Conservation (phyloP, 179 eudicot species). For the Monotropa hypopitys region DNA sequence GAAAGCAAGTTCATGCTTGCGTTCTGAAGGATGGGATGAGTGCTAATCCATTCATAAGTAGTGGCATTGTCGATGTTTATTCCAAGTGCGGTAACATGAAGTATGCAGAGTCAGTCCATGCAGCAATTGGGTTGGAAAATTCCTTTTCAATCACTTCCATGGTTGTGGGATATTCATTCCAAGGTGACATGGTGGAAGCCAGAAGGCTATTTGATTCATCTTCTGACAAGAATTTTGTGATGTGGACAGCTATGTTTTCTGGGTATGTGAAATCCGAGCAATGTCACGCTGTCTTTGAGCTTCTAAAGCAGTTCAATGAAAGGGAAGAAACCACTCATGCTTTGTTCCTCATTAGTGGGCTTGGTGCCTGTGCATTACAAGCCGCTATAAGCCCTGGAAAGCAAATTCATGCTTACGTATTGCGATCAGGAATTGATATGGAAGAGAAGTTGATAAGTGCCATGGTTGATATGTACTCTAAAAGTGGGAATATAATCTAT, state of each 20-base stretch:
- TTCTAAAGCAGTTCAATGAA: slow-evolving; percentile 31
- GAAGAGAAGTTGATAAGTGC: slow-evolving; percentile 51
- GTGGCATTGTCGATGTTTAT: slow-evolving; percentile 71
- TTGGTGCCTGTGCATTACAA: slow-evolving; percentile 58
- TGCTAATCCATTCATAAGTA: slow-evolving; percentile 44
- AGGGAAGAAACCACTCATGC: slow-evolving; percentile 28
- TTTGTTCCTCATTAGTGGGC: slow-evolving; percentile 37
- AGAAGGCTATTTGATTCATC: slow-evolving; percentile 54
- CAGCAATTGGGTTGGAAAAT: slow-evolving; percentile 27
- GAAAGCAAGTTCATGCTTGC: slow-evolving; percentile 70
- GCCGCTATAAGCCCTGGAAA: slow-evolving; percentile 60
- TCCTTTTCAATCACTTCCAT: slow-evolving; percentile 48
- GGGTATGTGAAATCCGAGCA: slow-evolving; percentile 59
- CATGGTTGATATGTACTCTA: slow-evolving; percentile 77
- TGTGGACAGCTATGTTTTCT: slow-evolving; percentile 71
- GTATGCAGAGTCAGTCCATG: slow-evolving; percentile 47
- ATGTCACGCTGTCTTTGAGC: slow-evolving; percentile 45
- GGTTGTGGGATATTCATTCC: slow-evolving; percentile 70
- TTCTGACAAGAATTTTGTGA: slow-evolving; percentile 45
- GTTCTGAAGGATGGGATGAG: slow-evolving; percentile 35
- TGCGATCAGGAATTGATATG: slow-evolving; percentile 29
- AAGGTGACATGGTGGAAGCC: slow-evolving; percentile 64
- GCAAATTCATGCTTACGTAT: slow-evolving; percentile 55
- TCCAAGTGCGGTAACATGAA: slow-evolving; percentile 60
- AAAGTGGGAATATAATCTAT: slow-evolving; percentile 63